Evolutionary conservation across 2,329 filamentous ascomycete genomes (phyloP).

Genomic region (Fusarium buxicola): DNA sequence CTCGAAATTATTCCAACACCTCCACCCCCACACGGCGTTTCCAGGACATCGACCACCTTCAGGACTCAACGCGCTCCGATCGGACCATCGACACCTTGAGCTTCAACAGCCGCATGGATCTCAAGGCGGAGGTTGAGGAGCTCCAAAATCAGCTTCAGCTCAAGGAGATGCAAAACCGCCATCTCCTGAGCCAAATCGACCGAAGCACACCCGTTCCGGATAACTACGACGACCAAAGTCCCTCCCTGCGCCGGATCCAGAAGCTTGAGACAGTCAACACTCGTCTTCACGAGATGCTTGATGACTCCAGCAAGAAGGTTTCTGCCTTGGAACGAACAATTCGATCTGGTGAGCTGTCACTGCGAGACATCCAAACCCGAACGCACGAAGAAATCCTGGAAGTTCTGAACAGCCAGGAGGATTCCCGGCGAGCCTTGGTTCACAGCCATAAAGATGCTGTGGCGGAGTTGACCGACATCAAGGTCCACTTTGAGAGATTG

Average conservation of each 20-base stretch:
- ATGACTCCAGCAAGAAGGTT: constrained; percentile 93
- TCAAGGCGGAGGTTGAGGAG: constrained; percentile 90
- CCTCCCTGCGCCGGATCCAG: constrained; percentile 83
- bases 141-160: constrained; percentile 95
- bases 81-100: constrained; percentile 82
- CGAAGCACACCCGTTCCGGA: constrained; percentile 72
- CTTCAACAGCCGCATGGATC: constrained; percentile 89
- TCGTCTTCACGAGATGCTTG: constrained; percentile 91
- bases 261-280: constrained; percentile 94
- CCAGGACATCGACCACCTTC: constrained; percentile 67
- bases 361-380: constrained; percentile 91
- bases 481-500: constrained; percentile 86
- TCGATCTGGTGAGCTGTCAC: constrained; percentile 84
- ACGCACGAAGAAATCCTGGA: constrained; percentile 96
- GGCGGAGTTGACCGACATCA: constrained; percentile 86
- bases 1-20: constrained; percentile 74
- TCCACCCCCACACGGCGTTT: constrained; percentile 82
- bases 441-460: constrained; percentile 88
- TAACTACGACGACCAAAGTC: constrained; percentile 80
- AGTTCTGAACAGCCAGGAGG: constrained; percentile 91
- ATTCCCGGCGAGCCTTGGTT: constrained; percentile 83
- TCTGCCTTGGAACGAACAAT: constrained; percentile 89
- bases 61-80: constrained; percentile 87
- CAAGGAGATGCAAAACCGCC: constrained; percentile 93
- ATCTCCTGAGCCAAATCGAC: constrained; percentile 88